Base-by-base conservation (phyloP, 495 filamentous ascomycete species). In the Hypoxylon perforatum region DNA sequence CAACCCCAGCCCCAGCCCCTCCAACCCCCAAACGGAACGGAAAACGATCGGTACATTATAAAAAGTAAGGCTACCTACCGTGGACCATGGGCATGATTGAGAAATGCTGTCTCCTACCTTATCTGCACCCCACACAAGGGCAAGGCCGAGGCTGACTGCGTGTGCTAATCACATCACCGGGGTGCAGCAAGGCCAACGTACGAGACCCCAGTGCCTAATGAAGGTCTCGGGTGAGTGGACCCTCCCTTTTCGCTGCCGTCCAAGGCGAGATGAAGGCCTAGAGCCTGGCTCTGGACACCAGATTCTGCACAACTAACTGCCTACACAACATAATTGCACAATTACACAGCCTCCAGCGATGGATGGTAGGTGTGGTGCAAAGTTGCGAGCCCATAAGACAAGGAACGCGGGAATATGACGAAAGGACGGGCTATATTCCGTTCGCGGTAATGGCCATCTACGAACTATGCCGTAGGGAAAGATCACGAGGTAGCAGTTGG, bases 71-170 rank as follows among this genome's bases (percentile, higher is more conserved):
- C 41, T 44, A 33, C 11, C 30, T 33, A 33, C 30, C 30, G 1
- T 33, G 30, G 1, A 17, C 15, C n/a, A 44, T 17, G 41, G 17
- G 17, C 6, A 18, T 21, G 8, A 19, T 19, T 19, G 17, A 21
- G 15, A 44, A 44, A 57, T 47, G 49, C 14, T 15, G 18, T 38
- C 23, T 42, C 41, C 55, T 60, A 60, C 56, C 56, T 57, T 65
- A 55, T 42, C 67, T 70, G 67, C 53, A 70, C 67, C 67, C 67
- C 67, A 70, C 67, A 70, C n/a, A 44, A 67, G 57, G 58, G 56
- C 53, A 60, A 51, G 62, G 52, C 63, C 62, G 62, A 66, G 67
- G 67, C 67, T 70, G 67, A 70, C 67, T 57, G 50, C 25, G 46
- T 56, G 62, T 63, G 63, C 36, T 66, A 63, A 63, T 62, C 48